Conservation (phyloP, 805 yeast species). For the Metahyphopichia silvanorum region DNA sequence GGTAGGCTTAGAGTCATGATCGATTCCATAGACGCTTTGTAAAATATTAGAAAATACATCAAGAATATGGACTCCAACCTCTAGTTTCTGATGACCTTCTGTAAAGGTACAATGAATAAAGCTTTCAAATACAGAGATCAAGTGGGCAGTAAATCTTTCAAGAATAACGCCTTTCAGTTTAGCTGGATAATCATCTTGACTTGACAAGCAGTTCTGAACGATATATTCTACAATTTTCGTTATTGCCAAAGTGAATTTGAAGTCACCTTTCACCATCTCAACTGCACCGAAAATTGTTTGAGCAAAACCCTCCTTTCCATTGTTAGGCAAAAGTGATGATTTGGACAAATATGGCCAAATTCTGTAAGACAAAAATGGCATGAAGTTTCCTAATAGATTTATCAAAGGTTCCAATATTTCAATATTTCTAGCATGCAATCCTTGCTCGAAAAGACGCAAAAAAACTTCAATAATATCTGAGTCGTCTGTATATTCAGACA, state of each 20-base stretch:
- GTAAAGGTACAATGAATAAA: slow-evolving; percentile 68
- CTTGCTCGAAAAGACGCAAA: slow-evolving; percentile 64
- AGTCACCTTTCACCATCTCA: slow-evolving; percentile 69
- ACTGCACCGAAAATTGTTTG: slow-evolving; percentile 62
- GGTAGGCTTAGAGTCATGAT: slow-evolving; percentile 36
- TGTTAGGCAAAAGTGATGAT: slow-evolving; percentile 60
- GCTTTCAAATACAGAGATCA: slow-evolving; percentile 71
- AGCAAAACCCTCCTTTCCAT: slow-evolving; percentile 61
- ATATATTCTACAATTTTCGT: slow-evolving; percentile 54
- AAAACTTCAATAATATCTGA: slow-evolving; percentile 62
- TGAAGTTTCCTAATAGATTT: slow-evolving; percentile 47
- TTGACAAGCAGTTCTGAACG: slow-evolving; percentile 46
- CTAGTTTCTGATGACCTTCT: slow-evolving; percentile 52
- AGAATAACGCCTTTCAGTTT: slow-evolving; percentile 51
- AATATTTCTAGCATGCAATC: slow-evolving; percentile 54
- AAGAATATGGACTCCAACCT: slow-evolving; percentile 55
- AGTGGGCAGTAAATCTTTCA: slow-evolving; percentile 50
- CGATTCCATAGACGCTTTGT: slow-evolving; percentile 53
- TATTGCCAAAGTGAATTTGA: slow-evolving; percentile 57
- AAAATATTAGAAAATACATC: slow-evolving; percentile 55
- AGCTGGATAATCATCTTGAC: slow-evolving; percentile 28
- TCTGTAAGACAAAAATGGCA: slow-evolving; percentile 52
- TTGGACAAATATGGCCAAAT: slow-evolving; percentile 78
- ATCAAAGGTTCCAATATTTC: slow-evolving; percentile 43
- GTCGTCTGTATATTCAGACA: slow-evolving; percentile 48